Evolutionary conservation across 495 filamentous ascomycete species (phyloP), one percentile per base, ranked within the genome.

Genomic region (Penicillium canariense): DNA sequence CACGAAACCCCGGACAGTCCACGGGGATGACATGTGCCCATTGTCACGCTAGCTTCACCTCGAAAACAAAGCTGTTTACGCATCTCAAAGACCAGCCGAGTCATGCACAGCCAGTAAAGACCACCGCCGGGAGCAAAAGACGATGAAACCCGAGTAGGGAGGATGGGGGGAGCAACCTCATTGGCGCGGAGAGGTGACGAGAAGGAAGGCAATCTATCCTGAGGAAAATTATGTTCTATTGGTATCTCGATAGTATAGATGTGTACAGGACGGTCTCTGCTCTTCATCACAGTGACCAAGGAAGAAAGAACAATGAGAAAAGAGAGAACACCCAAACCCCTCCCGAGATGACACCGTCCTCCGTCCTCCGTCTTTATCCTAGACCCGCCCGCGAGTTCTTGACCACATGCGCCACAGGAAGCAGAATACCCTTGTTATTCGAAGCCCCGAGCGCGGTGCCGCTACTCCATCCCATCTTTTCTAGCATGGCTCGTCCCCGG

Each of bases 381-480:
- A 98, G 71, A 22, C 94, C 94, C 22, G 90, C 85, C 64, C 89
- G 92, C 3, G 84, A 80, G 40, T 85, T 89, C 77, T 94, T 96
- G 36, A 97, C 85, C 48, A 95, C 83, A 52, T 95, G 90, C n/a
- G 80, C 77, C 34, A 99, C 86, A 2, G 95, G 95, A 56, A 87
- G 79, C 54, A 94, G 66, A 46, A 96, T 93, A 30, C 95, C 94
- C 68, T 94, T 88, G 67, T 94, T 94, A 54, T 94, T 85, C 9
- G 77, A 61, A 4, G 87, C 81, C 36, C 94, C 94, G n/a, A 99
- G 77, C 6, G 86, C 87, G 69, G 86, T 97, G 4, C 94, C 94
- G 40, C 81, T 85, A 54, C 79, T 87, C 90, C 95, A 99, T 15
- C 94, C 94, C 94, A 97, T 97, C 73, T 93, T 97, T 70, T 96